Evolutionary conservation across 2,329 filamentous ascomycete genomes (phyloP).

Genomic region (Fusarium luffae): DNA sequence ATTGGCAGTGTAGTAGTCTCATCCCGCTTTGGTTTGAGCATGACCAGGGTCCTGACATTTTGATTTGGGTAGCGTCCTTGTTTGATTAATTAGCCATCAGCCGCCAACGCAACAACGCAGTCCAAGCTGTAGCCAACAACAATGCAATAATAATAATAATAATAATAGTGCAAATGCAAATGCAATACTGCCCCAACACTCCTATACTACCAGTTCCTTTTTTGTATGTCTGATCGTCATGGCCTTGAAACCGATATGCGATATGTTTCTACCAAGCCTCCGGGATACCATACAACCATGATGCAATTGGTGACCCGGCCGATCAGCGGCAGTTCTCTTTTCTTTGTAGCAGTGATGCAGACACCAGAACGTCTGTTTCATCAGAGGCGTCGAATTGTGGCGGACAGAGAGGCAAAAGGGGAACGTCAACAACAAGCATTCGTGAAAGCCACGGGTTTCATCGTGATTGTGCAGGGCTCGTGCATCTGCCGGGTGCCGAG

Average conservation of each 20-base stretch:
- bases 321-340: slow-evolving; percentile 19
- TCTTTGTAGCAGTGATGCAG: slow-evolving; percentile 8
- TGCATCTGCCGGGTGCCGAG: slow-evolving; percentile 27
- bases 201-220: no score
- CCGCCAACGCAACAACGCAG: slow-evolving; percentile 7
- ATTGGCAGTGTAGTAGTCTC: slow-evolving; percentile 30
- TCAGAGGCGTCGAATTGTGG: slow-evolving; percentile 16
- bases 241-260: slow-evolving; percentile 23
- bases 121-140: slow-evolving; percentile 3
- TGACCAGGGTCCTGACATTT: slow-evolving; percentile 27
- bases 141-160: slow-evolving; percentile 5
- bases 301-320: slow-evolving; percentile 16
- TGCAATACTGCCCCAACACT: not conserved
- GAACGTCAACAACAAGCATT: slow-evolving; percentile 10
- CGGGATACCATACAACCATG: slow-evolving; percentile 15
- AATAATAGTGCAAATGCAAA: not conserved
- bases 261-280: slow-evolving; percentile 18
- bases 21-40: slow-evolving; percentile 43
- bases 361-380: slow-evolving; percentile 8
- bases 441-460: slow-evolving; percentile 26
- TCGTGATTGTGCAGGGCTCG: slow-evolving; percentile 13
- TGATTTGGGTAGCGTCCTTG: slow-evolving; percentile 18
- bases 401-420: slow-evolving; percentile 6
- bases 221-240: slow-evolving; percentile 11
- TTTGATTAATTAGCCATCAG: slow-evolving; percentile 30